Percentiles rank a stretch among this genome's conserved stretches.
Evolutionary conservation across 768 basidiomycete genomes (phyloP).

Genomic region (Cyclocybe aegerita): DNA sequence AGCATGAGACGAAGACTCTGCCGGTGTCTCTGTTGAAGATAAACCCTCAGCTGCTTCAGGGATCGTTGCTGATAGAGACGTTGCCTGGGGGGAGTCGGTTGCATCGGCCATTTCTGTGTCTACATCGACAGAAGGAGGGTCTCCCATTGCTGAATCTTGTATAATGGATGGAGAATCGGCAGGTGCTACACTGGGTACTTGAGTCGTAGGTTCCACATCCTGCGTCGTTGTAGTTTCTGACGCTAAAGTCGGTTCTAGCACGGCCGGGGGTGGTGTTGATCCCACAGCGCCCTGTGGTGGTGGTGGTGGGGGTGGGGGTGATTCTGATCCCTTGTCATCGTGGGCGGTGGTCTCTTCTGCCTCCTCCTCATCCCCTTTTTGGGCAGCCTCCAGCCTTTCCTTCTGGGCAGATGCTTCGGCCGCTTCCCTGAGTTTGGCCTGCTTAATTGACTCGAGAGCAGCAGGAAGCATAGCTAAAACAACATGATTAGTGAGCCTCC

Average conservation of each 20-base stretch:
- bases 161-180: not conserved
- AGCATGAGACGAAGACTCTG: constrained; percentile 19
- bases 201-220: not conserved
- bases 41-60: constrained; percentile 2
- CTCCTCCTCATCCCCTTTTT: constrained; percentile 31
- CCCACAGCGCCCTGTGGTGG: constrained; percentile 14
- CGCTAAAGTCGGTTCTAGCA: not conserved
- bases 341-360: constrained; percentile 24
- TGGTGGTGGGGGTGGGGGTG: constrained; percentile 1
- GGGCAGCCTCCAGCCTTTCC: constrained; percentile 28
- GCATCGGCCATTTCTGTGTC: constrained; percentile 58
- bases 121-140: constrained; percentile 22
- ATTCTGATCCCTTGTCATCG: too few relatives aligned
- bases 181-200: not conserved
- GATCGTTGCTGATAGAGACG: constrained; percentile 4
- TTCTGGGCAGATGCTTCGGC: constrained; percentile 37
- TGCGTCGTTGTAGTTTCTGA: not conserved
- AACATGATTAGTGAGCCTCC: constrained; percentile 70
- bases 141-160: constrained; percentile 35
- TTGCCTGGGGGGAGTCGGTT: constrained; percentile 16
- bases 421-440: constrained; percentile 57
- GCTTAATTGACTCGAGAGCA: constrained; percentile 63
- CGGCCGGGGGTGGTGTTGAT: too few relatives aligned
- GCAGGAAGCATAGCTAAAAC: constrained; percentile 75
- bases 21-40: constrained; percentile 13